phyloP scores from a whole-genome alignment of 768 basidiomycete species.

The Gelatoporia subvermispora region DNA sequence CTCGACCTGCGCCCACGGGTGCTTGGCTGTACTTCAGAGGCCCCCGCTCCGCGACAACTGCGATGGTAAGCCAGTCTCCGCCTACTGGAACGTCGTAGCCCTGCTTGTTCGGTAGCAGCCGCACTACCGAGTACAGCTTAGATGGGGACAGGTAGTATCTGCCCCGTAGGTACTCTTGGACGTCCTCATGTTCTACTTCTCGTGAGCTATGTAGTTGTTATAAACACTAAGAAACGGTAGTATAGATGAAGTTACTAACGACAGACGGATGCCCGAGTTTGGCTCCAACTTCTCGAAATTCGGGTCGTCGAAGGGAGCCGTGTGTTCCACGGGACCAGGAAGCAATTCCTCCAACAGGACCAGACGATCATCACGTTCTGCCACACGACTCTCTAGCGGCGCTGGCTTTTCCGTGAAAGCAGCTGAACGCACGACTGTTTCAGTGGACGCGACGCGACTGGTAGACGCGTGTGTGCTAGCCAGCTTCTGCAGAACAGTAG shows the following conservation, averaged over 20 bases:
- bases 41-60: constrained; percentile 89
- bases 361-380: constrained; percentile 54
- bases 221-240: not conserved
- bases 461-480: constrained; percentile 21
- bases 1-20: constrained; percentile 47
- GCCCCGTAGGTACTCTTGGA: constrained; percentile 76
- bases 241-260: constrained; percentile 47
- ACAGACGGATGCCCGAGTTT: constrained; percentile 81
- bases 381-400: not conserved
- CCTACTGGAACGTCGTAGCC: constrained; percentile 89
- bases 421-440: constrained; percentile 16
- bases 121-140: constrained; percentile 79
- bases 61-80: constrained; percentile 94
- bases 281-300: constrained; percentile 80
- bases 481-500: constrained; percentile 49
- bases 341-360: constrained; percentile 72
- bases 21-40: constrained; percentile 69
- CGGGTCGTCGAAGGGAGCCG: constrained; percentile 66
- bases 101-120: constrained; percentile 70
- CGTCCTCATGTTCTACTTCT: constrained; percentile 61
- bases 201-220: constrained; percentile 52
- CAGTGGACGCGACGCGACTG: not conserved
- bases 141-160: constrained; percentile 90
- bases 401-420: constrained; percentile 16
- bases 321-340: constrained; percentile 75